phyloP scores from a whole-genome alignment of 2,329 filamentous ascomycete genomes.

The Colletotrichum liriopes region DNA sequence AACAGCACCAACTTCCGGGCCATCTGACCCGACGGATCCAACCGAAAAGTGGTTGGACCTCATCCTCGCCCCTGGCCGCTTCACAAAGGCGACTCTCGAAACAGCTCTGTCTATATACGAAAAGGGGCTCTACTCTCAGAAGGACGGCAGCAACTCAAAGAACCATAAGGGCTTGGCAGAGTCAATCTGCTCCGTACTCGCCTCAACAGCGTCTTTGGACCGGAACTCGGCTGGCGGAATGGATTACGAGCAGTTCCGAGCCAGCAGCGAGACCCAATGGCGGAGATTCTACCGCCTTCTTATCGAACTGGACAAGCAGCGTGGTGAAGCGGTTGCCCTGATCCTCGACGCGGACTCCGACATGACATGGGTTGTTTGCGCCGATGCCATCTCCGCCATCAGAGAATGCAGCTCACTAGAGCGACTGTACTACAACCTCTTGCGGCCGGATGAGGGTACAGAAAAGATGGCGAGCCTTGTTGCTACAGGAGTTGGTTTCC shows the following conservation, averaged over 20 bases:
- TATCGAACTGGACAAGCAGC: slow-evolving; percentile 87
- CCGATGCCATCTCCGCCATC: slow-evolving; percentile 85
- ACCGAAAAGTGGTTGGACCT: slow-evolving; percentile 90
- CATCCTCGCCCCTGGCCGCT: slow-evolving; percentile 87
- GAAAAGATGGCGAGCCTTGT: slow-evolving; percentile 75
- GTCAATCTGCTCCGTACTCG: slow-evolving; percentile 81
- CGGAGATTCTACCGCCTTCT: slow-evolving; percentile 89
- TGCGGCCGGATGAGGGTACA: slow-evolving; percentile 66
- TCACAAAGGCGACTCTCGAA: slow-evolving; percentile 84
- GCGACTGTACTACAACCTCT: slow-evolving; percentile 78
- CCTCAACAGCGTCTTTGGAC: slow-evolving; percentile 77
- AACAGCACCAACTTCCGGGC: slow-evolving; percentile 70
- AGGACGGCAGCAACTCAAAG: slow-evolving; percentile 56
- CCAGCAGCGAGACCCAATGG: slow-evolving; percentile 87
- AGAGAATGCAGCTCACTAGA: slow-evolving; percentile 86
- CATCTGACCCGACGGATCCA: slow-evolving; percentile 77
- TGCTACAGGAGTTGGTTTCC: slow-evolving; percentile 78
- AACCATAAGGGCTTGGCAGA: slow-evolving; percentile 77
- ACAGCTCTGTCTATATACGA: slow-evolving; percentile 88
- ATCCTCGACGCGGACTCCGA: slow-evolving; percentile 79
- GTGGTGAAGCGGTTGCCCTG: slow-evolving; percentile 86
- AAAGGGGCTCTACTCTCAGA: slow-evolving; percentile 67
- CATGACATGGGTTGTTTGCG: slow-evolving; percentile 87
- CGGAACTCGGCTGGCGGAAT: slow-evolving; percentile 75
- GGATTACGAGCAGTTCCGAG: slow-evolving; percentile 83